A percentile compares a stretch with the other conserved stretches of the same genome.
Conservation (phyloP, 257 asterid genomes). For the Nicotiana obtusifolia region DNA sequence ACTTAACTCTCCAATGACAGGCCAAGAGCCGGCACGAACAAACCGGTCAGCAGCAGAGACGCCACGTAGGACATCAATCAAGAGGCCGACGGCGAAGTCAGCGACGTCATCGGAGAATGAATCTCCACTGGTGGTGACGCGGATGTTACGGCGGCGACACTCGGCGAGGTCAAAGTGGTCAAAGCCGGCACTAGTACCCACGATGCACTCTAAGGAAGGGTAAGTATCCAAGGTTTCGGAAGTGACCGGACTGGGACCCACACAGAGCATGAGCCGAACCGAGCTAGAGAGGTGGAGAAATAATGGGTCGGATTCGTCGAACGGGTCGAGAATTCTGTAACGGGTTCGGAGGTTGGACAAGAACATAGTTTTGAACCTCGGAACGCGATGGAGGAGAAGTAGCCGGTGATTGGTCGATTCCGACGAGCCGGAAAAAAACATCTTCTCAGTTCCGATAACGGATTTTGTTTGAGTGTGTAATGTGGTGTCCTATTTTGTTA, state of each 20-base stretch:
- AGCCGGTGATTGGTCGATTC: constrained; percentile 10
- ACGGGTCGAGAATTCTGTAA: constrained; percentile 42
- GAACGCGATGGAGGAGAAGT: constrained; percentile 35
- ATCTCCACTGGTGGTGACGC: constrained; percentile 39
- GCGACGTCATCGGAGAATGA: constrained; percentile 57
- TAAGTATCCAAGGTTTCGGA: constrained; percentile 33
- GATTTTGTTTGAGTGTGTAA: not conserved
- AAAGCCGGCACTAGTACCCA: constrained; percentile 45
- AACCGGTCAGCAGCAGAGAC: constrained; percentile 47
- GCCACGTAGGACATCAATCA: constrained; percentile 55
- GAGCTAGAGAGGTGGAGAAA: constrained; percentile 22
- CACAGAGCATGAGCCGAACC: constrained; percentile 42
- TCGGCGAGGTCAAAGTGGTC: constrained; percentile 53
- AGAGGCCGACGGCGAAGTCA: constrained; percentile 50
- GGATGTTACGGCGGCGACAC: constrained; percentile 51
- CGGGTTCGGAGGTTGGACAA: constrained; percentile 15
- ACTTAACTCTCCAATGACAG: constrained; percentile 8
- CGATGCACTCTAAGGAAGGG: constrained; percentile 46
- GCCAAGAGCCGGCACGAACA: constrained; percentile 53
- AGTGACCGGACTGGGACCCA: constrained; percentile 32
- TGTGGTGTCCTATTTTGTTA: not conserved
- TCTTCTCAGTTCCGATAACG: not conserved
- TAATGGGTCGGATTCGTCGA: constrained; percentile 24
- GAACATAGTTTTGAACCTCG: not conserved
- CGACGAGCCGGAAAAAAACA: not conserved